Evolutionary conservation across 768 basidiomycete species (phyloP), one percentile per base, ranked within the genome.

Genomic region (Boletus vermiculosoides): DNA sequence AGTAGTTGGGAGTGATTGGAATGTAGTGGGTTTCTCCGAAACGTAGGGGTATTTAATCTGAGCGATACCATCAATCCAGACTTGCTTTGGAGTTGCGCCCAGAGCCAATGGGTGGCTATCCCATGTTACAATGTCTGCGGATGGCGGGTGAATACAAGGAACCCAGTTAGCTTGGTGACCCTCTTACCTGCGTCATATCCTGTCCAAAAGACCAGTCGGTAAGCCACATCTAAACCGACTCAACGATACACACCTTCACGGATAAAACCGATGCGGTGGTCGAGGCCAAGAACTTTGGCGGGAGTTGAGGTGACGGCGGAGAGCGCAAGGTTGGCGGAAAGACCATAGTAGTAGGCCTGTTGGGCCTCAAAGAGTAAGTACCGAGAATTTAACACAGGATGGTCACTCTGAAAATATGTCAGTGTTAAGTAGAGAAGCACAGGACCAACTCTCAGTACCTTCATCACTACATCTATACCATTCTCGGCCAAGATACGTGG

Each of bases 41-140:
- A 80, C 68, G 60, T 77, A 67, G 3, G 85, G 78, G 3, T 71
- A 65, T 45, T 74, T 64, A 2, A 88, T 63, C 63, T 95, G 92
- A 0, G 87, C 66, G 48, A 94, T 87, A 4, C 92, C 93, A 64
- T 95, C 92, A 57, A 94, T 90, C 73, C 80, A 92, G 10, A 91
- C 89, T 74, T 93, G 90, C 49, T 79, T 77, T 5, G 91, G 91
- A 0, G 90, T 85, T 22, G 90, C 89, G 22, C 89, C 89, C 12
- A 94, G 76, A 1, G 83, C 76, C 16, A 94, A 78, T 1, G 92
- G 92, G 70, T 92, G 90, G 37, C 81, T 83, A 63, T 88, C 87
- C 86, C 87, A 88, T 2, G 91, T 64, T 15, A 92, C 85, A 49
- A 91, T 45, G 72, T 92, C 87, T 88, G 33, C 13, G 16, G 28